Percentiles rank a stretch among this genome's conserved stretches.
phyloP scores from a whole-genome alignment of 768 basidiomycete genomes.

The Auriculariales sp. region DNA sequence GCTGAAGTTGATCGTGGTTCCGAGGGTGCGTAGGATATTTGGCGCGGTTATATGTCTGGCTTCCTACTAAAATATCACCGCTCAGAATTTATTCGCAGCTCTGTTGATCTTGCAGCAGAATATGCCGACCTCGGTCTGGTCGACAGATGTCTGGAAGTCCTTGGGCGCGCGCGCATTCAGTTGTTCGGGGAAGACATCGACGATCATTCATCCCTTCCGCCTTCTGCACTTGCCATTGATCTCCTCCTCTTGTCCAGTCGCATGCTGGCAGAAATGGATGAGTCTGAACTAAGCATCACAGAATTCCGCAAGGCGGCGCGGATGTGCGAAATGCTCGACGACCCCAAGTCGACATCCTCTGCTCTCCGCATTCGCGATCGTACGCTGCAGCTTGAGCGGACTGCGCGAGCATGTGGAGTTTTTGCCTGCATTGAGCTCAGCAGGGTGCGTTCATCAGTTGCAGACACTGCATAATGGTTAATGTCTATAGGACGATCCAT shows the following conservation, averaged over 20 bases:
- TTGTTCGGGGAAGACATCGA: constrained; percentile 32
- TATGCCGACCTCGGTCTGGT: constrained; percentile 66
- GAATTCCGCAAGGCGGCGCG: constrained; percentile 45
- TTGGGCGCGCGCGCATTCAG: constrained; percentile 36
- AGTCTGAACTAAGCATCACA: neutral
- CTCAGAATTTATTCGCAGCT: constrained; percentile 46
- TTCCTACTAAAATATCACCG: neutral
- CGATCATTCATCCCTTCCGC: constrained; percentile 35
- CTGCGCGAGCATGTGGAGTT: constrained; percentile 56
- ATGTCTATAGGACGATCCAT: constrained; percentile 41
- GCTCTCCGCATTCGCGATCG: constrained; percentile 43
- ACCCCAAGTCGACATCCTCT: constrained; percentile 35
- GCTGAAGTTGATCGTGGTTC: constrained; percentile 27
- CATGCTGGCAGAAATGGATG: constrained; percentile 18
- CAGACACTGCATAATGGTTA: neutral
- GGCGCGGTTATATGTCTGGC: neutral
- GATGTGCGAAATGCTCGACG: constrained; percentile 26
- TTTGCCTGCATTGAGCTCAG: constrained; percentile 55
- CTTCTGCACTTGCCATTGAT: constrained; percentile 54
- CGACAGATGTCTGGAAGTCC: constrained; percentile 50
- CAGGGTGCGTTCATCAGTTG: constrained; percentile 29
- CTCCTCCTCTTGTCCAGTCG: constrained; percentile 47
- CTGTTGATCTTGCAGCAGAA: constrained; percentile 62
- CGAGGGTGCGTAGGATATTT: constrained; percentile 27
- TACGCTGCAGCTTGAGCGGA: constrained; percentile 45